Evolutionary conservation across 73 alveolate species (phyloP).

Genomic region (Paramecium bursaria): DNA sequence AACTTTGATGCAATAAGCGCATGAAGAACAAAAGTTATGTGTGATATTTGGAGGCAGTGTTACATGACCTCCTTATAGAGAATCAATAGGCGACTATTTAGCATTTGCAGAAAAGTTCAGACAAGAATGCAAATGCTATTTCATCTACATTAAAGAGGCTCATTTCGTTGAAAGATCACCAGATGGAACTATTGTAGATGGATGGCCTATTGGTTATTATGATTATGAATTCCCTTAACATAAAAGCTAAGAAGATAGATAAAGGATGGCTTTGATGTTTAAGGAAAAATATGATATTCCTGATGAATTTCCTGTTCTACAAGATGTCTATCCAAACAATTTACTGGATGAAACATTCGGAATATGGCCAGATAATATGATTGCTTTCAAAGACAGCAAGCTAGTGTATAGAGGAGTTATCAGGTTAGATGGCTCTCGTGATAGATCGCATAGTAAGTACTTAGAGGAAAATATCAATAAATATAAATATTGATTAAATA

Average conservation of each 20-base stretch:
- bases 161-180: constrained; percentile 43
- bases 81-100: constrained; percentile 43
- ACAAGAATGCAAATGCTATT: constrained; percentile 34
- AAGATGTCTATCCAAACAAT: constrained; percentile 37
- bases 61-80: constrained; percentile 62
- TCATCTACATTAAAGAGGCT: constrained; percentile 50
- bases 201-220: constrained; percentile 61
- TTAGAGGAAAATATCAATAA: too few relatives aligned
- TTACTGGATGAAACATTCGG: constrained; percentile 52
- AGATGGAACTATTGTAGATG: constrained; percentile 39
- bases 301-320: constrained; percentile 13
- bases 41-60: constrained; percentile 34
- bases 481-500: too few relatives aligned
- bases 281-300: constrained; percentile 4
- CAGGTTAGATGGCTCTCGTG: constrained; percentile 43
- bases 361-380: constrained; percentile 60
- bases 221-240: constrained; percentile 55
- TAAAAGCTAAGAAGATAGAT: constrained; percentile 38
- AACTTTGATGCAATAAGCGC: background rate
- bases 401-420: constrained; percentile 23
- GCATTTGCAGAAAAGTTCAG: constrained; percentile 29
- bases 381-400: constrained; percentile 8
- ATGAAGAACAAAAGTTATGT: background rate
- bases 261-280: background rate
- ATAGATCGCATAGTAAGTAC: constrained; percentile 33